Base-by-base conservation (phyloP, 1,139 yeast genomes). In the Groenewaldozyma sp. region DNA sequence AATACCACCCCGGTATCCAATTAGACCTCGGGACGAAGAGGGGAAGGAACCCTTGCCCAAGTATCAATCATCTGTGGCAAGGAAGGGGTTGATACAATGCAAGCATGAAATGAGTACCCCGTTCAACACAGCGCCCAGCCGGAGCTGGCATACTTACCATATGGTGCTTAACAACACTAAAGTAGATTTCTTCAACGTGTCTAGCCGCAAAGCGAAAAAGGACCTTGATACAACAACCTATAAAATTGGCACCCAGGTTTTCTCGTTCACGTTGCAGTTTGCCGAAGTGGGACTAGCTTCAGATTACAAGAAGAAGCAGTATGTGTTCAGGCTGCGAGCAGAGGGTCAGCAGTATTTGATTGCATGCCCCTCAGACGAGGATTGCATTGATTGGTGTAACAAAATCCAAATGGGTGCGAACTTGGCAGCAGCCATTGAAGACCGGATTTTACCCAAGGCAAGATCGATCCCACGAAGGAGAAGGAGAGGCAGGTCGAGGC, bases 271-370 rank as follows among this genome's bases (percentile, higher is more conserved):
- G 3, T 64, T 81, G 37, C 93, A 81, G 56, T 75, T 78, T 55
- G 79, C 83, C 18, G 74, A 69, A 48, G 58, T 78, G 18, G 93
- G 93, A 0, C 62, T 78, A 17, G 91, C 91, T 1, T 60, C 70
- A 4, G 93, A 82, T 56, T 82, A 82, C 58, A 68, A 65, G 42
- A 82, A 82, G 56, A 67, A 69, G 37, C 64, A 70, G 14, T 68
- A 73, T 54, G 79, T 74, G 1, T 58, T 82, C 35, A 63, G 93
- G 34, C 53, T 82, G 16, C 69, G 91, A 21, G 68, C 75, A 11
- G 91, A 82, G 57, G 73, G 73, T 35, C 83, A 78, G 56, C 93
- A 82, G 57, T 65, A 79, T 39, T 58, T 82, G 40, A 48, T 82
- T 7, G 70, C 70, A 37, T 78, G 78, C 48, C 56, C 64, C 1